phyloP scores from a whole-genome alignment of 2,329 filamentous ascomycete genomes.

The Paracorniculantispora psalliotae region DNA sequence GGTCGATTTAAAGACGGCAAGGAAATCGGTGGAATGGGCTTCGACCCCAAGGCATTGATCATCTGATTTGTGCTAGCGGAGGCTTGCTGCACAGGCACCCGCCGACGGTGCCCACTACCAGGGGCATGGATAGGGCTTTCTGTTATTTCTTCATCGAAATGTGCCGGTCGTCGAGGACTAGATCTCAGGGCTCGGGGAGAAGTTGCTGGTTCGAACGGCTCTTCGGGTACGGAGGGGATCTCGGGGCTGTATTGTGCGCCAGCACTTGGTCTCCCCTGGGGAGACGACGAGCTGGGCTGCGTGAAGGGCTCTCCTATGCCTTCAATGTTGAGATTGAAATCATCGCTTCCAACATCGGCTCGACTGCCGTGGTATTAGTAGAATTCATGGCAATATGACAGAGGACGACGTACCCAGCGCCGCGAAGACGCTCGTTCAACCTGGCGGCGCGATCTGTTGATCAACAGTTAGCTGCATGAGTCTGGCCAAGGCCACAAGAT shows the following conservation, averaged over 20 bases:
- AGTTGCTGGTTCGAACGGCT: not conserved
- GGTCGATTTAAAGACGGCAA: not conserved
- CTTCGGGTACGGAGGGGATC: not conserved
- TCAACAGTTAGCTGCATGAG: not conserved
- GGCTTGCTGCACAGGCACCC: slow-evolving; percentile 30
- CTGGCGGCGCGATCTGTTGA: slow-evolving; percentile 26
- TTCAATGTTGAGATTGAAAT: slow-evolving; percentile 51
- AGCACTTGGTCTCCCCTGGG: not conserved
- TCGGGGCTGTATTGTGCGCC: not conserved
- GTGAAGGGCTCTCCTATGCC: slow-evolving; percentile 30
- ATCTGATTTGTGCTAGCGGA: slow-evolving; percentile 39
- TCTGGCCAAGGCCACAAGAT: not conserved
- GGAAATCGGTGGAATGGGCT: slow-evolving; percentile 18
- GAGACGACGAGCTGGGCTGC: slow-evolving; percentile 9
- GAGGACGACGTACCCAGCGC: slow-evolving; percentile 51
- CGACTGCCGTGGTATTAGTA: slow-evolving; percentile 32
- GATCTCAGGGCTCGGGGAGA: not conserved
- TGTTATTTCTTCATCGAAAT: slow-evolving; percentile 26
- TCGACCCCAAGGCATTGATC: slow-evolving; percentile 33
- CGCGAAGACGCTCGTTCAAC: slow-evolving; percentile 60
- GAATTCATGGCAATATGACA: not conserved
- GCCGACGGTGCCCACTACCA: slow-evolving; percentile 48
- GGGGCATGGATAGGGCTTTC: slow-evolving; percentile 53
- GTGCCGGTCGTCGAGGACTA: not conserved
- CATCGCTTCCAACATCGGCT: slow-evolving; percentile 51